phyloP scores from a whole-genome alignment of 148 eudicot genomes.

The Chenopodium quinoa region DNA sequence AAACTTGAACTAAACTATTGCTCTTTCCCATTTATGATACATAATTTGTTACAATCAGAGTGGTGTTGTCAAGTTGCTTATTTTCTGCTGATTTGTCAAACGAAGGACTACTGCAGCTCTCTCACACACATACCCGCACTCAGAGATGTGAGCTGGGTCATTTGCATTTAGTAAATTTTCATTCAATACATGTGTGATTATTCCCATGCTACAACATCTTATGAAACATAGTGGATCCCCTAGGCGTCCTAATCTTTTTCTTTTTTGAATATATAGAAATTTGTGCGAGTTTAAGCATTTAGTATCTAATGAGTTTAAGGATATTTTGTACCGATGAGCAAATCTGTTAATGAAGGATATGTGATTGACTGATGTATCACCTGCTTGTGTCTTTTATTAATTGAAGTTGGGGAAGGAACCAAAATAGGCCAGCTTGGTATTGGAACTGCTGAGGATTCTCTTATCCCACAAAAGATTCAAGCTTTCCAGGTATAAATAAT shows the following conservation, averaged over 20 bases:
- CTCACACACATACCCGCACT: too few species aligned
- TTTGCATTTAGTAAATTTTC: too few species aligned
- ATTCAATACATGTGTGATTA: background rate
- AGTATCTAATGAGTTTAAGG: background rate
- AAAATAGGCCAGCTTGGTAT: conserved; percentile 99
- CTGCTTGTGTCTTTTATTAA: conserved; percentile 14
- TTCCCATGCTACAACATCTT: background rate
- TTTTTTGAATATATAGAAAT: background rate
- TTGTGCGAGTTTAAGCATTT: background rate
- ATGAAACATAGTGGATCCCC: background rate
- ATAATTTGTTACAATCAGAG: background rate
- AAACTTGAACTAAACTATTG: background rate
- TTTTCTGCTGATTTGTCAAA: background rate
- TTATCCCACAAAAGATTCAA: conserved; percentile 76
- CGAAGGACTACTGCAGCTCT: background rate
- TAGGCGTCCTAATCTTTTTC: background rate
- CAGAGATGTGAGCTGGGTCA: too few species aligned
- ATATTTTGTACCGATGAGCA: background rate
- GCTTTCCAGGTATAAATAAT: conserved; percentile 62
- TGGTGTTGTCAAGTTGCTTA: background rate
- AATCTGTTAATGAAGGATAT: conserved; percentile 3
- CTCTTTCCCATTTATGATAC: background rate
- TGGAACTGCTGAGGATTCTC: conserved; percentile 84
- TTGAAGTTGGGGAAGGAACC: conserved; percentile 98
- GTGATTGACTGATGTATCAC: background rate